Percentiles rank a stretch among this genome's conserved stretches.
phyloP scores from a whole-genome alignment of 1,284 basidiomycete species.

The Apiotrichum mycotoxinovorans region DNA sequence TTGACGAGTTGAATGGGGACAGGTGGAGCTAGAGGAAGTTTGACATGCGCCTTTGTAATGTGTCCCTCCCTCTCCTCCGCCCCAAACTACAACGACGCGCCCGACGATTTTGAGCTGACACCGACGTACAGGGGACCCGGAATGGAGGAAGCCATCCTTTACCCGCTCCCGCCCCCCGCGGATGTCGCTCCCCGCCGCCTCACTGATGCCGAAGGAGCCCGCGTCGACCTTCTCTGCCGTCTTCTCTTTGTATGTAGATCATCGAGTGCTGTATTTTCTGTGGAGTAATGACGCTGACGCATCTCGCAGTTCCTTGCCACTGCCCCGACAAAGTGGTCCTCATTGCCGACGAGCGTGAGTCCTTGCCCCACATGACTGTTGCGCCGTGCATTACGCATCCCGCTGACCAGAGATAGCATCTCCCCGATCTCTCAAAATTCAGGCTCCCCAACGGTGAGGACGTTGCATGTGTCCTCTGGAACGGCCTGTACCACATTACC shows the following conservation, averaged over 20 bases:
- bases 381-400: slow-evolving; percentile 6
- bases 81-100: too few species aligned
- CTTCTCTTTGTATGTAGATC: slow-evolving; percentile 50
- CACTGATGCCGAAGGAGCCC: slow-evolving; percentile 30
- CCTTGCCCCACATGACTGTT: slow-evolving; percentile 5
- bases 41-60: too few species aligned
- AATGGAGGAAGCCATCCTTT: slow-evolving; percentile 23
- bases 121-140: slow-evolving; percentile 16
- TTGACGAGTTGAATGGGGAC: neutral
- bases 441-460: slow-evolving; percentile 77
- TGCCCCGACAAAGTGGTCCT: slow-evolving; percentile 53
- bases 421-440: slow-evolving; percentile 76
- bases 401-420: slow-evolving; percentile 22
- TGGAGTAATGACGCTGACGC: slow-evolving; percentile 4
- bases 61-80: neutral
- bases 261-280: neutral
- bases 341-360: slow-evolving; percentile 14
- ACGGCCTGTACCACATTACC: slow-evolving; percentile 82
- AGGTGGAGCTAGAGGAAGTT: too few species aligned
- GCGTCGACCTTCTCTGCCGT: slow-evolving; percentile 40
- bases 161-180: slow-evolving; percentile 22
- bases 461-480: slow-evolving; percentile 85
- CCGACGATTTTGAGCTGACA: neutral
- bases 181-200: slow-evolving; percentile 27
- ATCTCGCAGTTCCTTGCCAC: slow-evolving; percentile 67